These are phyloP conservation scores for Cercospora janseana DNA, from an alignment of 2,329 filamentous ascomycete genomes.

Conservation along the genomic window DNA sequence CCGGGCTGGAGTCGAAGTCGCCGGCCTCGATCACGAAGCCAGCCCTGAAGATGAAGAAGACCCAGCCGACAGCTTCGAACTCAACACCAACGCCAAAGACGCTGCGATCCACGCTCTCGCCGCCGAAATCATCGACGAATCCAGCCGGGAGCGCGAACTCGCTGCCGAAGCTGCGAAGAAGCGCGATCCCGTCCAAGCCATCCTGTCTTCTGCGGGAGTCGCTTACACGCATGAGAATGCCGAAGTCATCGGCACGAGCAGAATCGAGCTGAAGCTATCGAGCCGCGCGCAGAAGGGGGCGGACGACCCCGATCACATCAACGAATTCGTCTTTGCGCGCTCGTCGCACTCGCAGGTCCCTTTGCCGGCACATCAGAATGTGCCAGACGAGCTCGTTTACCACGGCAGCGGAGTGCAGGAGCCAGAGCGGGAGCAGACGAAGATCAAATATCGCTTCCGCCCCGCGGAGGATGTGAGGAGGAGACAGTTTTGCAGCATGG, in stretches of 20 bases:
- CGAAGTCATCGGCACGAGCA: slow-evolving; percentile 89
- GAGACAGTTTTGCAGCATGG: slow-evolving; percentile 90
- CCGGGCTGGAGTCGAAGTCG: slow-evolving; percentile 75
- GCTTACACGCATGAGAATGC: slow-evolving; percentile 96
- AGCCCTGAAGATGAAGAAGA: slow-evolving; percentile 52
- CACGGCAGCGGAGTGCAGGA: slow-evolving; percentile 14
- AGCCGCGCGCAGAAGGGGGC: slow-evolving; percentile 67
- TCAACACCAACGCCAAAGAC: slow-evolving; percentile 52
- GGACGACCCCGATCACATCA: slow-evolving; percentile 51
- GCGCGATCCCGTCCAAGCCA: slow-evolving; percentile 79
- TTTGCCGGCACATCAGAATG: slow-evolving; percentile 9
- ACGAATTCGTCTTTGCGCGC: slow-evolving; percentile 41
- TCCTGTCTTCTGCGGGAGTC: slow-evolving; percentile 82
- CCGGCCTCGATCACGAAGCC: slow-evolving; percentile 73
- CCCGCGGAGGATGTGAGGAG: slow-evolving; percentile 71
- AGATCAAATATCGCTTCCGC: slow-evolving; percentile 61
- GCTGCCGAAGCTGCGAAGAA: slow-evolving; percentile 41
- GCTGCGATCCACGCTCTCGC: slow-evolving; percentile 72
- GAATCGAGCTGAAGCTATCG: slow-evolving; percentile 81
- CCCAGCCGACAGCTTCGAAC: too few relatives aligned
- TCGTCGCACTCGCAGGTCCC: slow-evolving; percentile 49
- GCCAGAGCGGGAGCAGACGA: slow-evolving; percentile 34
- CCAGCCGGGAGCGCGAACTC: slow-evolving; percentile 37
- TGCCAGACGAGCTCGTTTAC: slow-evolving; percentile 4
- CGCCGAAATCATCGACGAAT: slow-evolving; percentile 52